Evolutionary conservation across 441 rosid species (phyloP).

Genomic region (Bocquillonia castaneifolia): DNA sequence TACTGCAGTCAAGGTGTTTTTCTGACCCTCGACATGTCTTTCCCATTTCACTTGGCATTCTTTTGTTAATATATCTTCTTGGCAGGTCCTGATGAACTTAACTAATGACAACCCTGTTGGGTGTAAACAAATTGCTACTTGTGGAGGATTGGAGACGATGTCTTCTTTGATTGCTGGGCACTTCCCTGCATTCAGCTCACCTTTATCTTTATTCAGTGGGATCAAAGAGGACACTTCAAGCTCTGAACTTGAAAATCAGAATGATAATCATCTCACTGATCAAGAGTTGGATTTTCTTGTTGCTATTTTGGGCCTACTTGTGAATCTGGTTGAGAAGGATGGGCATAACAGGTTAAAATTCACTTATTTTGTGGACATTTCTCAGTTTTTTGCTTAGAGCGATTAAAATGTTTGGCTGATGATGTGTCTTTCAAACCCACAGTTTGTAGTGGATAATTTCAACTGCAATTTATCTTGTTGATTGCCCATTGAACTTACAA

Average conservation of each 20-base stretch:
- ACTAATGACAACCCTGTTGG: slow-evolving; percentile 82
- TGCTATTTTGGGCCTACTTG: slow-evolving; percentile 85
- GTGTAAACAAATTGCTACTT: slow-evolving; percentile 79
- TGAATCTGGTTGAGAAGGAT: slow-evolving; percentile 93
- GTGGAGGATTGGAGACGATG: slow-evolving; percentile 81
- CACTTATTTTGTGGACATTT: neutral
- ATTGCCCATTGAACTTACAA: neutral
- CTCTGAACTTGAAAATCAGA: slow-evolving; percentile 29
- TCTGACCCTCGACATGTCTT: neutral
- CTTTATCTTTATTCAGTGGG: slow-evolving; percentile 34
- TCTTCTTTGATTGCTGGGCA: slow-evolving; percentile 65
- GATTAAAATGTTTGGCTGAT: neutral
- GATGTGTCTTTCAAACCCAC: neutral
- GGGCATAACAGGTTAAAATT: slow-evolving; percentile 68
- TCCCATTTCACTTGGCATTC: slow-evolving; percentile 11
- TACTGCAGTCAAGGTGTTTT: slow-evolving; percentile 73
- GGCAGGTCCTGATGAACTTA: slow-evolving; percentile 95
- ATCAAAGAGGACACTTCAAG: slow-evolving; percentile 29
- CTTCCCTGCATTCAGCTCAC: slow-evolving; percentile 62
- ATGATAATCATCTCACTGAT: slow-evolving; percentile 59
- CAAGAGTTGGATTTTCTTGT: slow-evolving; percentile 92
- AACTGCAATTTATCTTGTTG: neutral
- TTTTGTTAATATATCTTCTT: slow-evolving; percentile 9
- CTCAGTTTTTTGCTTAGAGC: neutral
- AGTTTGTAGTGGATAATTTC: neutral